Base-by-base conservation (phyloP, 352 stramenopile species). In the Elongisporangium undulatum region DNA sequence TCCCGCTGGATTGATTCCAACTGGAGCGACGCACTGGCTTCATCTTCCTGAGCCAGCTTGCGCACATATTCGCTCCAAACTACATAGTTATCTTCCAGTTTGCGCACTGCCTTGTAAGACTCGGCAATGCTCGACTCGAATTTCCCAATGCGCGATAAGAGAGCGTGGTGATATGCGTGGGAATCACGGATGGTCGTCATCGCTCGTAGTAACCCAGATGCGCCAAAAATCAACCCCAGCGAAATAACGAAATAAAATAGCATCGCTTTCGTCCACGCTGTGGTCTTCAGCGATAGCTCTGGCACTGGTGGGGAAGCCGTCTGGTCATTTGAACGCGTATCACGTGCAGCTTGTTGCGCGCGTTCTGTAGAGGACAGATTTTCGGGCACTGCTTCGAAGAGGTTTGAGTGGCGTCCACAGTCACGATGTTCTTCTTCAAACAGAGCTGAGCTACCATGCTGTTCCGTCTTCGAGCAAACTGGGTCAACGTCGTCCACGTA, bases 21-120 rank as follows among this genome's bases (percentile, higher is more conserved):
- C 45, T 89, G 77, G n/a, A 64, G 63, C 39, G 85, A 48, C 15
- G 83, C 75, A 54, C 87, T 78, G 9, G 60, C 62, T 64, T 90
- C 80, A 55, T 92, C 83, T 56, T 92, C 77, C 61, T 90, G 72
- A 0, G 80, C 75, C 45, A 92, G 68, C 19, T 78, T 70, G 26
- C 77, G 76, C 39, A 92, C 77, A 49, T 90, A 89, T 4, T 92
- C 83, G 53, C 74, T 89, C 83, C 83, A 92, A 13, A 87, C 62
- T 0, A 62, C 67, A 62, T 89, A 92, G 53, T 89, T 82, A 24
- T 87, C 65, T 45, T 92, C 79, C 19, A 92, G 70, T 53, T 85
- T 81, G 0, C 75, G 60, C 49, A 92, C 71, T 20, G 84, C 77
- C n/a, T 73, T 57, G 63, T 87, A 81, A 4, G 80, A 89, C 53